Base-by-base conservation (phyloP, 495 filamentous ascomycete genomes). In the Lasiosphaeria ovina region DNA sequence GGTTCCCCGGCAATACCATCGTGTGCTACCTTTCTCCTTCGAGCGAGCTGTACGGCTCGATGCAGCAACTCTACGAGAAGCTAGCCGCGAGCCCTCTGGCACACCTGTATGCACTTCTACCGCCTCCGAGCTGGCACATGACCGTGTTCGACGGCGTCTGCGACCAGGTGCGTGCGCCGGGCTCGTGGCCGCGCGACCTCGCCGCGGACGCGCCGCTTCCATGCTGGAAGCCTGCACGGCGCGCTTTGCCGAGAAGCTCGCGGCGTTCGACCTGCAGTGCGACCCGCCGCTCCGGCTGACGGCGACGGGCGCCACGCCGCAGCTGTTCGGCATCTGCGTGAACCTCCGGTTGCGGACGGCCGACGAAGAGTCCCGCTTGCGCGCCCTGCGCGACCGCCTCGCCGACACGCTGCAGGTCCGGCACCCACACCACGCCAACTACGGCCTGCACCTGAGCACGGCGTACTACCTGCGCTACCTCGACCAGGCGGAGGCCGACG, bases 1-100 rank as follows among this genome's bases (percentile, higher is more conserved):
- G 38, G 16, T 70, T 70, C 50, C 55, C 61, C 3, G 65, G 68
- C 34, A 70, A 70, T 55, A 70, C 65, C 50, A 68, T 70, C 59
- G 16, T 70, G 55, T 54, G 50, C 32, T 62, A 66, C 44, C 63
- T 68, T 5, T 17, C 68, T 7, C 53, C 34, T 3, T 10, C 38
- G 3, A 51, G 35, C 34, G 4, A 32, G 38, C 52, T 70, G 5
- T 64, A 60, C 51, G 48, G 17, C 34, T 54, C 61, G 3, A 56
- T 68, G 45, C 63, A 61, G 11, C 6, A 38, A 31, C 63, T 66
- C 16, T 50, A 66, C 47, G 53, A 40, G 1, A 55, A 50, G 9
- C 57, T 65, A 2, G 47, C 51, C 31, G 11, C 57, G 14, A 58
- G 55, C 35, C 51, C 51, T 3, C 42, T 63, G 4, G 11, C 60